Conservation (phyloP, 1,284 basidiomycete species). For the Afroboletus lepidellus region DNA sequence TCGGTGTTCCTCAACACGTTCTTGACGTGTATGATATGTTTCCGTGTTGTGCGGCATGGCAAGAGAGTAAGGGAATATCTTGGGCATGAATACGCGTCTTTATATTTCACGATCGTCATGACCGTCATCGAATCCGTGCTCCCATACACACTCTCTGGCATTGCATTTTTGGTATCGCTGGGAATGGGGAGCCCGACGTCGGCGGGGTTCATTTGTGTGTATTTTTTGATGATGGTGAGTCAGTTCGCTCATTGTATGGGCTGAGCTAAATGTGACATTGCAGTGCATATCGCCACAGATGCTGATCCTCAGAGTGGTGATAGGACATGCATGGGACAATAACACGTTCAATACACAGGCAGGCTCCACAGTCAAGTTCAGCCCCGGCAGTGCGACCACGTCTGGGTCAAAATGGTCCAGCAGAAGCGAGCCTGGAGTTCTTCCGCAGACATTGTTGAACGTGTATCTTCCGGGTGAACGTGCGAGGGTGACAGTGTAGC, state of each 20-base stretch:
- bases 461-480: background rate
- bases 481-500: background rate
- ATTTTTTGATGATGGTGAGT: constrained; percentile 7
- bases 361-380: background rate
- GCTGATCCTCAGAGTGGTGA: constrained; percentile 16
- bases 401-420: background rate
- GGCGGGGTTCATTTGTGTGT: background rate
- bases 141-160: constrained; percentile 1
- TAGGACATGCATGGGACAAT: constrained; percentile 5
- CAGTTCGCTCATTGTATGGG: no score
- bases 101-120: background rate
- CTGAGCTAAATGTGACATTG: background rate
- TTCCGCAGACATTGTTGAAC: background rate
- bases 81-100: background rate
- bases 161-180: background rate
- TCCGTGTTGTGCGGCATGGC: background rate
- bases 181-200: background rate
- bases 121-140: constrained; percentile 2
- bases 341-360: background rate
- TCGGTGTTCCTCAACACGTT: background rate
- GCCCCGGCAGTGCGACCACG: background rate
- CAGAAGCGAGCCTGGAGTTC: background rate
- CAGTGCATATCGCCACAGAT: constrained; percentile 27
- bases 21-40: constrained; percentile 6
- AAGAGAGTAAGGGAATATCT: background rate